These are phyloP conservation scores for Dorcoceras hygrometricum DNA, from an alignment of 257 asterid species.

Conservation along the genomic window DNA sequence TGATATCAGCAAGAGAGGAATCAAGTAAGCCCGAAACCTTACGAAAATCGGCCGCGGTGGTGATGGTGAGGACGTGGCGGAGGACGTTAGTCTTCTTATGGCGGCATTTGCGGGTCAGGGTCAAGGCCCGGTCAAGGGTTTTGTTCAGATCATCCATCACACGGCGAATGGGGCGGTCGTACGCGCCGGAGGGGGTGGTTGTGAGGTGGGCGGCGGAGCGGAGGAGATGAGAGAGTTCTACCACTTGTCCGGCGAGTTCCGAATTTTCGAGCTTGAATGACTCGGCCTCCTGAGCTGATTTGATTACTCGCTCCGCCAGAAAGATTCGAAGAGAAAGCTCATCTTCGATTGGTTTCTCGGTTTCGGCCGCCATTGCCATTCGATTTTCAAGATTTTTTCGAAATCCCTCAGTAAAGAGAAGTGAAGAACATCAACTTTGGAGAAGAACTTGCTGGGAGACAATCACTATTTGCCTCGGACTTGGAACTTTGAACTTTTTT, in stretches of 20 bases:
- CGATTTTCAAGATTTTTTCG: background rate
- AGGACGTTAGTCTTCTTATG: slow-evolving; percentile 47
- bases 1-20: slow-evolving; percentile 47
- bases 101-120: slow-evolving; percentile 46
- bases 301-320: slow-evolving; percentile 45
- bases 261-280: slow-evolving; percentile 45
- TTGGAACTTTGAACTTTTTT: too few species aligned
- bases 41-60: slow-evolving; percentile 50
- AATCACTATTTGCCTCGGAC: too few species aligned
- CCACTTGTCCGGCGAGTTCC: slow-evolving; percentile 37
- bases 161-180: slow-evolving; percentile 68
- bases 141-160: slow-evolving; percentile 40
- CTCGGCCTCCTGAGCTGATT: slow-evolving; percentile 48
- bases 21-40: slow-evolving; percentile 35
- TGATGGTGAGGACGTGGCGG: slow-evolving; percentile 51
- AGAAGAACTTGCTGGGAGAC: too few species aligned
- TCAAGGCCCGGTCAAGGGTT: slow-evolving; percentile 42
- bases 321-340: slow-evolving; percentile 50
- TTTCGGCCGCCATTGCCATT: slow-evolving; percentile 30
- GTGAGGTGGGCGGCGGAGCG: slow-evolving; percentile 50
- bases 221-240: slow-evolving; percentile 45
- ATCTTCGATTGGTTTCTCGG: slow-evolving; percentile 45
- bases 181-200: slow-evolving; percentile 33
- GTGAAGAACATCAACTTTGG: background rate
- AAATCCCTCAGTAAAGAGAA: background rate